Conservation (phyloP, 768 basidiomycete genomes). For the Dendrothele bispora region DNA sequence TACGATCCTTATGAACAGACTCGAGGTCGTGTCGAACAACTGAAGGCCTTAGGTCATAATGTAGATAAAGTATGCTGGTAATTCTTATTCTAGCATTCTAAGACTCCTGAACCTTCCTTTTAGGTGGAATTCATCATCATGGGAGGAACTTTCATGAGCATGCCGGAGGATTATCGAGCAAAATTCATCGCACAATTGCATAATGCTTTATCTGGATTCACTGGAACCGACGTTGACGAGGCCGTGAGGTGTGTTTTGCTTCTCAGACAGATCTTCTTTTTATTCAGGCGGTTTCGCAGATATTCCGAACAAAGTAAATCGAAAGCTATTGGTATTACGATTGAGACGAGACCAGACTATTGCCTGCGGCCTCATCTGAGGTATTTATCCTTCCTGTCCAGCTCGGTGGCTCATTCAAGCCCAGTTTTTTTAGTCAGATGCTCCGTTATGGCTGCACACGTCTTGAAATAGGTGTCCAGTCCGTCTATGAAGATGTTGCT, state of each 20-base stretch:
- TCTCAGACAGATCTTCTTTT: neutral
- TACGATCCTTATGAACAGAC: conserved; percentile 99
- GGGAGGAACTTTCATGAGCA: conserved; percentile 99
- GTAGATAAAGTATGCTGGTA: conserved; percentile 83
- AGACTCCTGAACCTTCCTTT: neutral
- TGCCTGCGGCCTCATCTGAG: conserved; percentile 95
- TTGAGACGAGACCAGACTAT: conserved; percentile 98
- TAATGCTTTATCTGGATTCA: conserved; percentile 94
- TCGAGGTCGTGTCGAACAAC: conserved; percentile 90
- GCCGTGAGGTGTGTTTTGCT: conserved; percentile 67
- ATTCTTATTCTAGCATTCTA: neutral
- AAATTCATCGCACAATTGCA: conserved; percentile 95
- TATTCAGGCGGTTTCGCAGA: conserved; percentile 32
- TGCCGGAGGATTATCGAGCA: conserved; percentile 94
- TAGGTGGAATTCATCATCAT: conserved; percentile 92
- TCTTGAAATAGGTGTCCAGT: conserved; percentile 97
- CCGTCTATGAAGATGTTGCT: conserved; percentile 98
- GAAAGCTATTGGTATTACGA: conserved; percentile 98
- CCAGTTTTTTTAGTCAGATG: conserved; percentile 77
- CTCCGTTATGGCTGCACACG: conserved; percentile 98
- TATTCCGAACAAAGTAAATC: conserved; percentile 98
- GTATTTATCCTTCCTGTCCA: conserved; percentile 30
- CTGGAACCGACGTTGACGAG: conserved; percentile 91
- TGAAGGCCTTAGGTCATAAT: conserved; percentile 93
- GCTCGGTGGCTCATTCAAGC: conserved; percentile 3